Evolutionary conservation across 1,284 basidiomycete genomes (phyloP).

Genomic region (Naganishia cerealis): DNA sequence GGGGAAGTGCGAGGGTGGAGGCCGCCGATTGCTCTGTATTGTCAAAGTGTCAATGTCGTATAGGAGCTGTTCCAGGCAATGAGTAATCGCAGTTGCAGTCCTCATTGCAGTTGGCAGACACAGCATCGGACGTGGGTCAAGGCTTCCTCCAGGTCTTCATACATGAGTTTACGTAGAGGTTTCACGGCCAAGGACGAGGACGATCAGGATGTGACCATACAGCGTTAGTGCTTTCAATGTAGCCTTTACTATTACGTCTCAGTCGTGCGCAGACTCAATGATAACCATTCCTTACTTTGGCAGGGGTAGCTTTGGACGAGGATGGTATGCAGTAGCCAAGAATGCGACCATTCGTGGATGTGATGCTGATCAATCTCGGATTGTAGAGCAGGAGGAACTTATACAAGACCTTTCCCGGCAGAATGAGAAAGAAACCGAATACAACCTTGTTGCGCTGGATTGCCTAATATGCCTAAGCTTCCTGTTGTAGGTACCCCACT

Average conservation of each 20-base stretch:
- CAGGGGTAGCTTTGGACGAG: conserved; percentile 23
- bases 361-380: not conserved
- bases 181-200: conserved; percentile 17
- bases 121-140: too few species aligned
- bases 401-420: conserved; percentile 11
- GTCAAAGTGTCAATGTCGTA: not conserved
- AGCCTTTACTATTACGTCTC: not conserved
- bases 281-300: not conserved
- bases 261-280: not conserved
- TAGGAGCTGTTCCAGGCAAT: too few species aligned
- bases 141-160: not conserved
- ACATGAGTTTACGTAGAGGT: conserved; percentile 14
- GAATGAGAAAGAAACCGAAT: conserved; percentile 24
- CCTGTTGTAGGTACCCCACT: not conserved
- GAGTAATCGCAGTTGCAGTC: too few species aligned
- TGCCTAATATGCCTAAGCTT: conserved; percentile 19
- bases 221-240: conserved; percentile 1
- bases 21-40: conserved; percentile 5
- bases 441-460: conserved; percentile 15
- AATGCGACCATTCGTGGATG: not conserved
- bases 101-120: too few species aligned
- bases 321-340: not conserved
- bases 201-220: conserved; percentile 1
- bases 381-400: conserved; percentile 18
- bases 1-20: not conserved